Base-by-base conservation (phyloP, 352 stramenopile species). In the Phytophthora megakarya region DNA sequence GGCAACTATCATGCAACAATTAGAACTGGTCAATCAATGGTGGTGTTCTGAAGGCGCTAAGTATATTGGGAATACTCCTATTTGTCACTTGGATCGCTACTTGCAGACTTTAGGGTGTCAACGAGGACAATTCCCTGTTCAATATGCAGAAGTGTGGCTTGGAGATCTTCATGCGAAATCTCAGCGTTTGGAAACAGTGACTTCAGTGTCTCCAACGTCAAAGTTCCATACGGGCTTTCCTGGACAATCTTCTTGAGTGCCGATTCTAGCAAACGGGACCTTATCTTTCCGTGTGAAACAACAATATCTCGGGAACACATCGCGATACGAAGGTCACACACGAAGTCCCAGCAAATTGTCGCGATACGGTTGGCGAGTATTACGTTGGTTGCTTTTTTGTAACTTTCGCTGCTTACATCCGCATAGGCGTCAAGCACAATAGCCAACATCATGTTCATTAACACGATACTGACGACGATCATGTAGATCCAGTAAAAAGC, bases 381-480 rank as follows among this genome's bases (percentile, higher is more conserved):
- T 22, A 59, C 22, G 15, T 67, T 80, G 12, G 54, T 55, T 11
- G 46, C 58, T 13, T 57, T 70, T 12, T 67, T 70, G 10, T 74
- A 75, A 26, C 57, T 70, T 9, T 81, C 65, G 10, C 65, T 61
- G 15, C 62, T 81, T 23, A 88, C 76, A 43, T 81, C 57, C 5
- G 57, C 67, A 61, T 86, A 90, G n/a, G 79, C 69, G 22, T 86
- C 77, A 21, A 90, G 56, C 4, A 90, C 79, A 43, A 90, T 90
- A 42, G 79, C 81, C 18, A 90, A 65, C 75, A 88, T 88, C 73
- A 90, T 88, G 67, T 86, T 90, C 68, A 90, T 80, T 35, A 90
- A 65, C 23, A 90, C 65, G 18, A 90, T 67, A 21, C 70, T 81
- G 46, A 86, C 77, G 5, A 88, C 64, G 38, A 90, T 51, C 70